Evolutionary conservation across 2,329 filamentous ascomycete species (phyloP), one percentile per base, ranked within the genome.

Genomic region (Podosphaera aphanis): DNA sequence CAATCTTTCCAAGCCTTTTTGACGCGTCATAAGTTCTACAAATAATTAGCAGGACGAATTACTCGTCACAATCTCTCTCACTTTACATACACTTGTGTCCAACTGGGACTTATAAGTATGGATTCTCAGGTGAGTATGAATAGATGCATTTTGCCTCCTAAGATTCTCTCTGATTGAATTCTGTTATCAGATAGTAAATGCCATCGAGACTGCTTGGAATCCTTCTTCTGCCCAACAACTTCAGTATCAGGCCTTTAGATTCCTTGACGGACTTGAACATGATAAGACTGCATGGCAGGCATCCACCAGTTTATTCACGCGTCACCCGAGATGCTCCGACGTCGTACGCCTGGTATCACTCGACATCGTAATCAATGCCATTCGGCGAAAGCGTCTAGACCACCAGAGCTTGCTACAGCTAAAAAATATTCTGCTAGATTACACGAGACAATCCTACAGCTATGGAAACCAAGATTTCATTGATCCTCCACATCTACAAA

Each of bases 131-230:
- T 3, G 20, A 23, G 18, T 41, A 7, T 41, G 38, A 2, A 41
- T 5, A n/a, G n/a, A 41, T 23, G 20, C 38, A 41, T 18, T n/a
- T 29, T 11, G 6, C 11, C 6, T 29, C 25, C 5, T 29, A 11
- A 42, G 48, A 48, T 20, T 35, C 31, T 10, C 44, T 21, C 49
- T 55, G 43, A 56, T n/a, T 31, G 23, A 10, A 43, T 15, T 46
- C 15, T 43, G 37, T n/a, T 48, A 25, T 33, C 73, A 94, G 83
- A 78, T 94, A 63, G 82, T 90, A 66, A 88, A 83, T 66, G 90
- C 90, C 63, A 90, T 95, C 66, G 77, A 90, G 63, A 92, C 95
- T 66, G 83, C 84, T 63, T 90, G 78, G 67, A 79, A 88, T 63
- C 83, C 83, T 49, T 65, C 71, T 56, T 80, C 84, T 56, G 76